Percentiles rank a stretch among this genome's conserved stretches.
These are phyloP conservation scores for Tulasnella sp. DNA, from an alignment of 768 basidiomycete genomes.

Conservation along the genomic window DNA sequence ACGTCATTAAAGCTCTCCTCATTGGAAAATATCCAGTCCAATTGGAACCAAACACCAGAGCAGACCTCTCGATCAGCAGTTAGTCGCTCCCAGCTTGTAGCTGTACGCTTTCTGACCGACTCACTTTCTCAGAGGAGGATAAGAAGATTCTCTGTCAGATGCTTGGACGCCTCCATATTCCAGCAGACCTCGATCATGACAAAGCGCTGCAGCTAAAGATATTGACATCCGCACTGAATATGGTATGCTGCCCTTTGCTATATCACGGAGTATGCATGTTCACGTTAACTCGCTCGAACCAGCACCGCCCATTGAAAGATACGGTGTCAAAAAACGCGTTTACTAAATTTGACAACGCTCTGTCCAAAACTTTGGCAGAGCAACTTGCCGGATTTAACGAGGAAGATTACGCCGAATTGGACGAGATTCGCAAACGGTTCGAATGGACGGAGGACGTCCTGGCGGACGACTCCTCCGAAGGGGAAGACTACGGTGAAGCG, in stretches of 20 bases:
- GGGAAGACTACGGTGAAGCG: slow-evolving; percentile 31
- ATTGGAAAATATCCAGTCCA: slow-evolving; percentile 51
- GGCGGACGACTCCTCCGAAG: slow-evolving; percentile 60
- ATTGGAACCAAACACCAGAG: slow-evolving; percentile 30
- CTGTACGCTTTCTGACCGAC: not conserved
- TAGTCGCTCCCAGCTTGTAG: not conserved
- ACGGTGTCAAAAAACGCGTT: slow-evolving; percentile 63
- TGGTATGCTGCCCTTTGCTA: slow-evolving; percentile 1
- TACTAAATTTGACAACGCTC: slow-evolving; percentile 57
- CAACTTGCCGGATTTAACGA: slow-evolving; percentile 65
- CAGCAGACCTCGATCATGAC: slow-evolving; percentile 44
- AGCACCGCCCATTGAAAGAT: slow-evolving; percentile 61
- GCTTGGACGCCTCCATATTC: slow-evolving; percentile 61
- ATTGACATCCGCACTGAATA: slow-evolving; percentile 12
- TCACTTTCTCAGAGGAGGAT: slow-evolving; percentile 48
- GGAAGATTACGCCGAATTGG: slow-evolving; percentile 62
- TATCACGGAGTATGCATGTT: too few species aligned
- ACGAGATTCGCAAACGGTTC: slow-evolving; percentile 60
- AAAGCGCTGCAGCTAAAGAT: slow-evolving; percentile 37
- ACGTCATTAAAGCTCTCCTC: slow-evolving; percentile 51
- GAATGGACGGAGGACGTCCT: slow-evolving; percentile 68
- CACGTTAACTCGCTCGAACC: slow-evolving; percentile 33
- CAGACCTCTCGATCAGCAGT: not conserved
- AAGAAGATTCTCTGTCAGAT: slow-evolving; percentile 62
- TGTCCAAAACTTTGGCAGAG: slow-evolving; percentile 68